Base-by-base conservation (phyloP, 2,329 filamentous ascomycete genomes). In the Talaromyces amestolkiae region DNA sequence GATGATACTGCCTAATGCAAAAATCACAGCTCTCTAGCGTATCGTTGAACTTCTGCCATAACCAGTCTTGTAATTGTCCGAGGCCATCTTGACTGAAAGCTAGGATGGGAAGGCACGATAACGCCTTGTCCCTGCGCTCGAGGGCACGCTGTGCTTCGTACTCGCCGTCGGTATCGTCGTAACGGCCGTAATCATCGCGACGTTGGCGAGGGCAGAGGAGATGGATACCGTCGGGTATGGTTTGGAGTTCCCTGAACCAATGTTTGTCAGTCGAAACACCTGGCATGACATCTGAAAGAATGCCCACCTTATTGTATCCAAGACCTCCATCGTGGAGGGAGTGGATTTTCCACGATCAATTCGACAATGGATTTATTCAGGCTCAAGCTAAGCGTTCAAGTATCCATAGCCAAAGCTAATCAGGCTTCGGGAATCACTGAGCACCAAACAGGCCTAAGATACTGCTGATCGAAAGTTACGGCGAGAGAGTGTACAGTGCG, bases 1-100 rank as follows among this genome's bases (percentile, higher is more conserved):
- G 87, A 75, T 93, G 91, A 85, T 91, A 93, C 70, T 88, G 88
- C 67, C 87, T 83, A 61, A 91, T 88, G 73, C 91, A 93, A 61
- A 85, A 82, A 62, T 91, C 86, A 76, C 91, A 93, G 65, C 79
- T 82, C 65, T 82, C 85, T 27, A 93, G 81, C 45, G 85, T 84
- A 11, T 79, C 75, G 68, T 89, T 85, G 22, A 90, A 80, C 22
- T 84, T 82, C 5, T 77, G 72, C 61, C 81, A 83, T 71, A 91
- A 90, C 68, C 86, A 84, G 15, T 83, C 79, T 49, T 88, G 81
- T 77, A 89, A 85, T 66, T 83, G 81, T 33, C 85, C 85, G 3
- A 86, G 85, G 60, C 86, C 83, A 58, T 87, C 85, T 58, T 85
- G 82, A 64, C 84, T 85, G 67, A 91, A 87, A 19, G 89, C 90